Evolutionary conservation across 2,329 filamentous ascomycete species (phyloP), one percentile per base, ranked within the genome.

Genomic region (Colletotrichum simmondsii): DNA sequence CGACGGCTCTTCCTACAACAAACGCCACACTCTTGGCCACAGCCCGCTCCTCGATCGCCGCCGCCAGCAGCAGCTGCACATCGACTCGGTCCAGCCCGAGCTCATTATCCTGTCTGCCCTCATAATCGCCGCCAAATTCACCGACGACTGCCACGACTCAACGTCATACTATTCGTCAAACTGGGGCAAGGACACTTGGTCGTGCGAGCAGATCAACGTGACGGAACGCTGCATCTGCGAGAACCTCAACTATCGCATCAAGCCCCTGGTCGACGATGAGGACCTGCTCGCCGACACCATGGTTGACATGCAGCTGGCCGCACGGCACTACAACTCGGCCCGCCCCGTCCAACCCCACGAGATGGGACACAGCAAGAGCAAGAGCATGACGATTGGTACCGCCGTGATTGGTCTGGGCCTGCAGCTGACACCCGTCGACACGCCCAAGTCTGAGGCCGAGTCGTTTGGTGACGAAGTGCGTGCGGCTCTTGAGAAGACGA

Each of bases 151-250:
- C 64, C 86, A 90, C 76, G 85, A 87, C 74, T 81, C 85, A 5
- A 89, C 89, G 1, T 82, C 83, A 60, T 87, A 87, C 77, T 92
- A 90, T 81, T 84, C 85, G 73, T 77, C 83, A 19, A 80, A 79
- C 32, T 92, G 90, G 89, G 90, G 88, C 26, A 83, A 81, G 30
- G 83, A 84, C 61, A 77, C 87, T 60, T 93, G 91, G 90, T 87
- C 89, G 2, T 86, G 85, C 77, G 85, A 87, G 68, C 90, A 93
- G 83, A 85, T 93, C 76, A 92, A 92, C 76, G 86, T 86, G 62
- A 92, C 91, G 1, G 91, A 93, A 80, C 85, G 89, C 59, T 89
- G 87, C 80, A 87, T 93, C 76, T 89, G 92, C 85, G 89, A 92
- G 82, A 90, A 87, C 79, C 84, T 93, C 59, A 85, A 87, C 74